phyloP scores from a whole-genome alignment of 208 protist genomes.

The Crithidia fasciculata region DNA sequence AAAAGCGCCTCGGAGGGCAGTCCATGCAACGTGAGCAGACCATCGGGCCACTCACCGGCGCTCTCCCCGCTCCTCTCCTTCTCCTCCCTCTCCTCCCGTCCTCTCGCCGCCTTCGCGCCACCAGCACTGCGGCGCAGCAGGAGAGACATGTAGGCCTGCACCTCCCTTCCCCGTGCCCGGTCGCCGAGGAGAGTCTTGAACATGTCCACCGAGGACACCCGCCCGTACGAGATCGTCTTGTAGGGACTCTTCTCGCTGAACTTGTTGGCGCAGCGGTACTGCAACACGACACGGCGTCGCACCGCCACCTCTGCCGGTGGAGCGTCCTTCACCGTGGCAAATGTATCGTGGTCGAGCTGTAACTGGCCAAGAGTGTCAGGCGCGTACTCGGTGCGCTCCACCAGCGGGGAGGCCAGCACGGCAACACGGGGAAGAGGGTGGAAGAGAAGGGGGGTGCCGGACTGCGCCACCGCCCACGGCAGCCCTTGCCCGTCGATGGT shows the following conservation, averaged over 20 bases:
- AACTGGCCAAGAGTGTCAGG: conserved; percentile 20
- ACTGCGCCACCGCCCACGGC: conserved; percentile 7
- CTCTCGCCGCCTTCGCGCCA: no score
- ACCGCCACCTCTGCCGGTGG: neutral
- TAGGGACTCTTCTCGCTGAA: conserved; percentile 32
- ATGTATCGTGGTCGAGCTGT: conserved; percentile 12
- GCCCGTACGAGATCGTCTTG: conserved; percentile 47
- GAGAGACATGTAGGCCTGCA: conserved; percentile 47
- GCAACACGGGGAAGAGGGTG: conserved; percentile 43
- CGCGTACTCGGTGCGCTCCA: conserved; percentile 41
- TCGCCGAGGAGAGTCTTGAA: conserved; percentile 20
- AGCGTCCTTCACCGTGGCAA: conserved; percentile 12
- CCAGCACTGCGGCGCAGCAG: conserved; percentile 31
- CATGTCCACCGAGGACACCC: conserved; percentile 31
- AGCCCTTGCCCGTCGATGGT: neutral
- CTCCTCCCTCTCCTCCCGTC: no score
- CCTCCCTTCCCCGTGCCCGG: conserved; percentile 11
- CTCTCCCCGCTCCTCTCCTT: no score
- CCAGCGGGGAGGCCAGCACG: conserved; percentile 49
- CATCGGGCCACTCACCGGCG: conserved; percentile 33
- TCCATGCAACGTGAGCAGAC: conserved; percentile 47
- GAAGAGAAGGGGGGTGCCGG: conserved; percentile 32
- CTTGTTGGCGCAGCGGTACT: conserved; percentile 24
- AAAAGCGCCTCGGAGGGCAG: conserved; percentile 43
- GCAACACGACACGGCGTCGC: conserved; percentile 19